Percentiles rank a stretch among this genome's conserved stretches.
Evolutionary conservation across 257 asterid species (phyloP).

Genomic region (Solanum tarapatanum): DNA sequence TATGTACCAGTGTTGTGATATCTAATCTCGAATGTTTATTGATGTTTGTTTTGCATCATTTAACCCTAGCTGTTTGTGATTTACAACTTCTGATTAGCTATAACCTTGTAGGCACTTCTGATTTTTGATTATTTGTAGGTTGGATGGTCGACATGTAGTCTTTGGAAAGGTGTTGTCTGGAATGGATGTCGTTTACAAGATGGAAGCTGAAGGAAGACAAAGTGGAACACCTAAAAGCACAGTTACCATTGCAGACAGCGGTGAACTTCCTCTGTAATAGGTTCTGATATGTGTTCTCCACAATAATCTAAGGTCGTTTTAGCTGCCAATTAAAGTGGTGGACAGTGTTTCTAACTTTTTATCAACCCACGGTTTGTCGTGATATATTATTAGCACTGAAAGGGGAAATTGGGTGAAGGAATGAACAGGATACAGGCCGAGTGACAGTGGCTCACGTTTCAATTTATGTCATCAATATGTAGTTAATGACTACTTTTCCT

Average conservation of each 20-base stretch:
- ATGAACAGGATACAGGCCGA: background rate
- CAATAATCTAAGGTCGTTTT: background rate
- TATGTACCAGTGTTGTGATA: background rate
- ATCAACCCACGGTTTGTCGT: background rate
- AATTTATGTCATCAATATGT: background rate
- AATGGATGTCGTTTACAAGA: slow-evolving; percentile 87
- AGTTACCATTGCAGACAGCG: slow-evolving; percentile 66
- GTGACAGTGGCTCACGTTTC: background rate
- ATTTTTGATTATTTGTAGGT: slow-evolving; percentile 28
- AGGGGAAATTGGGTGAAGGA: background rate
- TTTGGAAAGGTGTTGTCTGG: slow-evolving; percentile 91
- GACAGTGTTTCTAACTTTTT: background rate
- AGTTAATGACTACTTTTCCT: background rate
- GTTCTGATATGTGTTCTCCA: background rate
- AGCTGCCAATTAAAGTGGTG: background rate
- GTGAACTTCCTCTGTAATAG: slow-evolving; percentile 53
- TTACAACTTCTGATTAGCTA: background rate
- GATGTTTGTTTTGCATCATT: background rate
- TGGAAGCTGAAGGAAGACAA: slow-evolving; percentile 95
- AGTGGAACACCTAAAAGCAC: slow-evolving; percentile 77
- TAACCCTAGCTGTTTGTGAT: background rate
- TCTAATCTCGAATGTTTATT: background rate
- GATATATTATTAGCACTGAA: background rate
- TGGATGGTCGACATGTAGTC: slow-evolving; percentile 87
- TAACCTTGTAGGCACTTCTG: background rate